Conservation (phyloP, 2,329 filamentous ascomycete genomes). For the Elsinoe arachidis region DNA sequence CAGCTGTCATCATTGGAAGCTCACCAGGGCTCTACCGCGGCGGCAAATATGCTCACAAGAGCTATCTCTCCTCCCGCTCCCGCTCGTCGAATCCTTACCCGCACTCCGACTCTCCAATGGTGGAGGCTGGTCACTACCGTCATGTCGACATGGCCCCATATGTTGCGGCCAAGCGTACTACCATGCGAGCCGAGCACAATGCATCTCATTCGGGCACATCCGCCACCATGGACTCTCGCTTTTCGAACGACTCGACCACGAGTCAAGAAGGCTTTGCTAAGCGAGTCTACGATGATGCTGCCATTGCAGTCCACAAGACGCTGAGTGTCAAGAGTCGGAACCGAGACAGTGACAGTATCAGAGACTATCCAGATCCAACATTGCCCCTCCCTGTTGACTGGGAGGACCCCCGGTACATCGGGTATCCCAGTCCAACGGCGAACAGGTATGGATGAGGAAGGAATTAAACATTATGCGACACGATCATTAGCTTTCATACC, state of each 20-base stretch:
- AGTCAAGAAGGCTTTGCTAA: not conserved
- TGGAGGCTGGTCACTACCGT: not conserved
- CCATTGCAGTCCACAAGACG: conserved; percentile 1
- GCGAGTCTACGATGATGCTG: not conserved
- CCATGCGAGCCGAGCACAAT: conserved; percentile 1
- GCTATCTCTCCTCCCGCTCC: not conserved
- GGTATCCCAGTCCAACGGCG: not conserved
- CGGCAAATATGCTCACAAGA: conserved; percentile 2
- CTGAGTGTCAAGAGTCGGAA: not conserved
- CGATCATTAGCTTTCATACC: not conserved
- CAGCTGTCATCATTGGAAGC: conserved; percentile 9
- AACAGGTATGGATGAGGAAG: not conserved
- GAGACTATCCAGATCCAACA: not conserved
- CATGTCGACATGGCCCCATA: conserved; percentile 4
- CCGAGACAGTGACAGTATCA: conserved; percentile 1
- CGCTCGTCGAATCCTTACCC: not conserved
- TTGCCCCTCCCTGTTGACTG: not conserved
- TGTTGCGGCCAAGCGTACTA: not conserved
- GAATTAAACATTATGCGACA: not conserved
- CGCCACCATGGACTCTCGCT: not conserved
- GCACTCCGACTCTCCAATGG: not conserved
- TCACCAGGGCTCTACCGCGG: conserved; percentile 5
- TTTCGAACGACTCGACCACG: not conserved
- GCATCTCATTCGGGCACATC: not conserved
- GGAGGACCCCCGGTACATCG: conserved; percentile 3